These are phyloP conservation scores for Gautieria morchelliformis DNA, from an alignment of 768 basidiomycete genomes.

Conservation along the genomic window DNA sequence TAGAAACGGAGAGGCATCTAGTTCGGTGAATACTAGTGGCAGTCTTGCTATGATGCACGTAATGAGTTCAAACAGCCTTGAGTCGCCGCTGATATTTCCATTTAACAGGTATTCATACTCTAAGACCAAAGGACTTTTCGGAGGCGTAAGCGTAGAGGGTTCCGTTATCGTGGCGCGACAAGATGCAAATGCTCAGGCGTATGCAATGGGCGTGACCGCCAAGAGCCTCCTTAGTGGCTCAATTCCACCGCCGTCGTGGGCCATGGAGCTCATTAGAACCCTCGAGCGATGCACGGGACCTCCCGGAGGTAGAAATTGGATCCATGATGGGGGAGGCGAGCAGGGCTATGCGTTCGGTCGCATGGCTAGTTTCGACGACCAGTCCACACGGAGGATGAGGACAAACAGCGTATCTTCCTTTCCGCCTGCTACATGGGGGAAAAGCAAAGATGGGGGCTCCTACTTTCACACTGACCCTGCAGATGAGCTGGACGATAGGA, in stretches of 20 bases:
- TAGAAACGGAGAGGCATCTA: constrained; percentile 88
- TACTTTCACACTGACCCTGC: constrained; percentile 35
- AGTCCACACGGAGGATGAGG: constrained; percentile 24
- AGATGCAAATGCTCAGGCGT: constrained; percentile 84
- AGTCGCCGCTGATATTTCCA: neutral
- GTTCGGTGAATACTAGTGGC: constrained; percentile 74
- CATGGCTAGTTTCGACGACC: constrained; percentile 32
- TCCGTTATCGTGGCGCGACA: constrained; percentile 89
- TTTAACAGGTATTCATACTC: constrained; percentile 72
- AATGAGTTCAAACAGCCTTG: neutral
- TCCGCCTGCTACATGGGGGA: constrained; percentile 60
- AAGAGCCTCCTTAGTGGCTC: constrained; percentile 74
- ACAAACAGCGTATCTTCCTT: constrained; percentile 41
- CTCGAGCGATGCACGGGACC: constrained; percentile 64
- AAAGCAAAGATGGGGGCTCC: constrained; percentile 37
- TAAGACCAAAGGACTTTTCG: constrained; percentile 89
- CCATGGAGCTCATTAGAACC: constrained; percentile 60
- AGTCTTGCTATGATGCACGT: constrained; percentile 83
- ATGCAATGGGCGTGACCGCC: constrained; percentile 59
- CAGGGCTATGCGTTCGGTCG: constrained; percentile 50
- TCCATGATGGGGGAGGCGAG: constrained; percentile 34
- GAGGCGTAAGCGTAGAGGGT: constrained; percentile 82
- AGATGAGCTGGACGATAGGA: constrained; percentile 8
- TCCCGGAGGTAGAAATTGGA: constrained; percentile 61
- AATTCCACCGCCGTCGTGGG: constrained; percentile 71